phyloP scores from a whole-genome alignment of 2,329 filamentous ascomycete genomes.

The Coleophoma eucalyptorum region DNA sequence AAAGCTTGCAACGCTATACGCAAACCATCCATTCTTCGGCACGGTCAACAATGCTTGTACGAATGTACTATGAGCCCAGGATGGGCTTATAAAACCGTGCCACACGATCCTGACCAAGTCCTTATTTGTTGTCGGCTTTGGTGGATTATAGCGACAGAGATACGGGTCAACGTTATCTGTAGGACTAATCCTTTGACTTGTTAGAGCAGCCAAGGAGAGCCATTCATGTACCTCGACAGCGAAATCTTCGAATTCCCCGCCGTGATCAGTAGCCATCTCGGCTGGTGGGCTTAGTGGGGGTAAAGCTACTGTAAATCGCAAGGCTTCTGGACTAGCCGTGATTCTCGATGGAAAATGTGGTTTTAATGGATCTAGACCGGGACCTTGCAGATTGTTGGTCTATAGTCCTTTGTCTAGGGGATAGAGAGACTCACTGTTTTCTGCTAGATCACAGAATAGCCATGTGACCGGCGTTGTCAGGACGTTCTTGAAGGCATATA shows the following conservation, averaged over 20 bases:
- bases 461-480: slow-evolving; percentile 66
- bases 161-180: slow-evolving; percentile 63
- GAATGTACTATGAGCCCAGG: slow-evolving; percentile 47
- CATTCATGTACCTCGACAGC: slow-evolving; percentile 68
- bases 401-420: background rate
- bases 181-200: slow-evolving; percentile 57
- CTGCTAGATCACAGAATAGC: slow-evolving; percentile 67
- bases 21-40: slow-evolving; percentile 49
- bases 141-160: slow-evolving; percentile 63
- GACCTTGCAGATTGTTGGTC: slow-evolving; percentile 29
- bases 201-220: slow-evolving; percentile 63
- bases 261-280: slow-evolving; percentile 29
- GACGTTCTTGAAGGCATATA: slow-evolving; percentile 77
- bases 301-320: slow-evolving; percentile 25
- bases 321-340: slow-evolving; percentile 27
- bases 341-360: slow-evolving; percentile 39
- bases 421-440: slow-evolving; percentile 36
- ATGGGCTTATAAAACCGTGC: slow-evolving; percentile 52
- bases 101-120: slow-evolving; percentile 50
- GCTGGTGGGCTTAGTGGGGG: slow-evolving; percentile 23
- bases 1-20: slow-evolving; percentile 48
- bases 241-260: slow-evolving; percentile 56
- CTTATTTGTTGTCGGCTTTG: slow-evolving; percentile 25
- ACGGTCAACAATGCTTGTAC: slow-evolving; percentile 40
- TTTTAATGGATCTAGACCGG: slow-evolving; percentile 45